phyloP scores from a whole-genome alignment of 768 basidiomycete genomes.

The Jaapia argillacea region DNA sequence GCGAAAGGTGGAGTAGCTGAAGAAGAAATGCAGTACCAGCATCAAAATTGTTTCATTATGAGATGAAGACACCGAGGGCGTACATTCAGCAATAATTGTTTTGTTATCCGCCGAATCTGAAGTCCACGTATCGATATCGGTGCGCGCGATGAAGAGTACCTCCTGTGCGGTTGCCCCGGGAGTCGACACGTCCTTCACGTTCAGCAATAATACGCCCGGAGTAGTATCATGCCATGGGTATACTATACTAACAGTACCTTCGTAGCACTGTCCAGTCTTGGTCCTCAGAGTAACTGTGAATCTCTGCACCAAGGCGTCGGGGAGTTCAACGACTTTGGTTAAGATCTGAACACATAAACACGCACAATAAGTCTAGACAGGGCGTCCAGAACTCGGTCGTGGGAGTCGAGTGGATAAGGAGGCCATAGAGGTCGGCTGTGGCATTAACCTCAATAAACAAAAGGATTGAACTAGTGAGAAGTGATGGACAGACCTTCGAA shows the following conservation, averaged over 20 bases:
- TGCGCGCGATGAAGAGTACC: conserved; percentile 53
- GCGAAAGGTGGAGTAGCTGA: conserved; percentile 42
- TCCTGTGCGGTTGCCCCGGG: conserved; percentile 67
- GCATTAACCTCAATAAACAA: not conserved
- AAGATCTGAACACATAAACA: conserved; percentile 14
- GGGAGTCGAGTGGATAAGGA: conserved; percentile 15
- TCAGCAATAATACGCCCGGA: conserved; percentile 65
- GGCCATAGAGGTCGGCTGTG: conserved; percentile 45
- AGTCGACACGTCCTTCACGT: conserved; percentile 62
- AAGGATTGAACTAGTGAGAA: conserved; percentile 24
- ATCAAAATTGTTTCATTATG: not conserved
- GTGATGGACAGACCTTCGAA: conserved; percentile 26
- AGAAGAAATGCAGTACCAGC: conserved; percentile 1
- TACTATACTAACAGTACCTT: conserved; percentile 60
- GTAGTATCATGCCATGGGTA: conserved; percentile 52
- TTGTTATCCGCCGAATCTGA: conserved; percentile 69
- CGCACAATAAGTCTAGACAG: conserved; percentile 65
- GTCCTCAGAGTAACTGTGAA: conserved; percentile 70
- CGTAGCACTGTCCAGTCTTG: conserved; percentile 62
- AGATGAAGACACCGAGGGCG: too few relatives aligned
- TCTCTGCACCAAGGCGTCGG: conserved; percentile 34
- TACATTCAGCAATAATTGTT: conserved; percentile 62
- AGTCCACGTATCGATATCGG: conserved; percentile 64
- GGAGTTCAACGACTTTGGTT: conserved; percentile 8
- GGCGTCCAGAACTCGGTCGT: conserved; percentile 52